Percentiles rank a stretch among this genome's conserved stretches.
Conservation (phyloP, 331 rosid species). For the Pyracantha coccinea region DNA sequence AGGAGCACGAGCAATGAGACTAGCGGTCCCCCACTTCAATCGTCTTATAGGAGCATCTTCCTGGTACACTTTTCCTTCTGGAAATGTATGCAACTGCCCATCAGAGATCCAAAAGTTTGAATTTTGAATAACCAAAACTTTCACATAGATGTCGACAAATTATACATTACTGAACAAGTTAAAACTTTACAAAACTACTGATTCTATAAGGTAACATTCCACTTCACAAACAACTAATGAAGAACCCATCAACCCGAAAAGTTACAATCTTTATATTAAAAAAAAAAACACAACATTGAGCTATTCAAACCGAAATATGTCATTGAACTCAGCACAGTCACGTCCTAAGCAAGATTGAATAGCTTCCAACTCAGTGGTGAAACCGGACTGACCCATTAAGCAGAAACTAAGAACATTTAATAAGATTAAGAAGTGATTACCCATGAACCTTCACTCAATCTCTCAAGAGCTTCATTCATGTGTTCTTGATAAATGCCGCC, state of each 20-base stretch:
- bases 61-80: slow-evolving; percentile 81
- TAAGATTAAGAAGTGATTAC: slow-evolving; percentile 37
- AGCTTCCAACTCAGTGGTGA: background rate
- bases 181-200: background rate
- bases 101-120: slow-evolving; percentile 3
- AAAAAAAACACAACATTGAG: background rate
- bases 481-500: slow-evolving; percentile 84
- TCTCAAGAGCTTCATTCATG: slow-evolving; percentile 85
- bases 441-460: slow-evolving; percentile 71
- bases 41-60: slow-evolving; percentile 75
- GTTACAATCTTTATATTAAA: background rate
- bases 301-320: background rate
- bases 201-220: background rate
- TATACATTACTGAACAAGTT: background rate
- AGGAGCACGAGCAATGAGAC: slow-evolving; percentile 83
- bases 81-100: slow-evolving; percentile 81
- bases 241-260: background rate
- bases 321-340: background rate
- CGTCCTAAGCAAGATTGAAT: background rate
- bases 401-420: background rate
- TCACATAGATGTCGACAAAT: background rate
- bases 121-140: background rate
- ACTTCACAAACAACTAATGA: background rate
- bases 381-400: background rate
- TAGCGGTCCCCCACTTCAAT: slow-evolving; percentile 94